These are phyloP conservation scores for Lachancea quebecensis DNA, from an alignment of 805 yeast genomes.

Conservation along the genomic window DNA sequence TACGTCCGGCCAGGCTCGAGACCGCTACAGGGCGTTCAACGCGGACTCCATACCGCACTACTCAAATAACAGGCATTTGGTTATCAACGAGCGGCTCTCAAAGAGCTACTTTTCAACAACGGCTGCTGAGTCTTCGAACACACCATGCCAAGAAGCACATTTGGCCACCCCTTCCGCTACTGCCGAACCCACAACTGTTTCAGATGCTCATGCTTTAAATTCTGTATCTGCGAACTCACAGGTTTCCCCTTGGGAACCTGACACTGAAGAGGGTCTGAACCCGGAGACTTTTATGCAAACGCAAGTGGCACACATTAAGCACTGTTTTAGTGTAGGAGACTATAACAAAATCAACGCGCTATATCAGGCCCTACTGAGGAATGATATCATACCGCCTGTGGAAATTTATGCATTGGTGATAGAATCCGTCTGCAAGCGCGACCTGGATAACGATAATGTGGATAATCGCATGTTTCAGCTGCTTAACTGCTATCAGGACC, in stretches of 20 bases:
- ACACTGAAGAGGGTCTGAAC: constrained; percentile 26
- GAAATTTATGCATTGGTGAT: constrained; percentile 49
- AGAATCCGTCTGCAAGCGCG: constrained; percentile 45
- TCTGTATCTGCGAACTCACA: background rate
- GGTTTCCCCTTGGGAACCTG: constrained; percentile 26
- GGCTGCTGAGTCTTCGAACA: constrained; percentile 1
- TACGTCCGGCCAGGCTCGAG: constrained; percentile 1
- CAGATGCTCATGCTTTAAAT: background rate
- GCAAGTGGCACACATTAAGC: constrained; percentile 28
- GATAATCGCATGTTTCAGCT: constrained; percentile 58
- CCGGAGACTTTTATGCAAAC: constrained; percentile 28
- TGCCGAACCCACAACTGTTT: background rate
- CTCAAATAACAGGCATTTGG: constrained; percentile 11
- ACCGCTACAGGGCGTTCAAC: background rate
- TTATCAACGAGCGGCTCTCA: constrained; percentile 16
- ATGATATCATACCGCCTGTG: constrained; percentile 42
- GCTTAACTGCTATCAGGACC: constrained; percentile 61
- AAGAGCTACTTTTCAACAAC: constrained; percentile 17
- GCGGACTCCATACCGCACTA: constrained; percentile 5
- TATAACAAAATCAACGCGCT: constrained; percentile 34
- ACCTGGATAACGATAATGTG: constrained; percentile 43
- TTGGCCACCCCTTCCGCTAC: background rate
- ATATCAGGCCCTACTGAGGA: constrained; percentile 37
- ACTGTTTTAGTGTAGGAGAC: constrained; percentile 23
- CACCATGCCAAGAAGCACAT: background rate